Evolutionary conservation across 2,329 filamentous ascomycete genomes (phyloP).

Genomic region (Fusarium secorum): DNA sequence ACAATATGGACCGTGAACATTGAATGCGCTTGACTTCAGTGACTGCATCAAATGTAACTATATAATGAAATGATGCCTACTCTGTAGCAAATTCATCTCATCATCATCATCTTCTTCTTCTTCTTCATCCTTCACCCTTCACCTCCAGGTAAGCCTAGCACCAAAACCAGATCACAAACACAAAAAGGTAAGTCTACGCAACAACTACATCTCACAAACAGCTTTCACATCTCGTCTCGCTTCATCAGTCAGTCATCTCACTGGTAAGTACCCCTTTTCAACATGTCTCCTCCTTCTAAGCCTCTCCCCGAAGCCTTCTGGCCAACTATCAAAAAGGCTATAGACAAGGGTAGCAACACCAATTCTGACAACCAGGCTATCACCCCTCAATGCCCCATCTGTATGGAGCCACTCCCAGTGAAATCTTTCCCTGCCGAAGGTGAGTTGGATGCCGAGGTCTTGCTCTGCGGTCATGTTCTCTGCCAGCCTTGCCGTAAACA

Average conservation of each 20-base stretch:
- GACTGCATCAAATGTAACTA: not conserved
- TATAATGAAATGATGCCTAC: not conserved
- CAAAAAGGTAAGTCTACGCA: not conserved
- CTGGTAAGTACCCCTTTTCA: not conserved
- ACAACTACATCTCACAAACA: not conserved
- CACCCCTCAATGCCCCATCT: slow-evolving; percentile 27
- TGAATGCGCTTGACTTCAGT: not conserved
- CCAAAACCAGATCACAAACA: not conserved
- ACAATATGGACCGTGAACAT: not conserved
- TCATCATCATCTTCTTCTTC: not conserved
- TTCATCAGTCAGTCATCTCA: not conserved
- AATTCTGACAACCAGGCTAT: not conserved
- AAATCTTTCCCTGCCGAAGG: not conserved
- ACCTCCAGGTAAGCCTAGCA: not conserved
- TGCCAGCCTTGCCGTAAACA: slow-evolving; percentile 21
- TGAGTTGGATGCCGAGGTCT: not conserved
- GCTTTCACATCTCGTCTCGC: not conserved
- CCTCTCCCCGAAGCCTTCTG: not conserved
- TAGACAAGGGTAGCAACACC: not conserved
- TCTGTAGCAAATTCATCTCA: not conserved
- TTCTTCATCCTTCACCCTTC: not conserved
- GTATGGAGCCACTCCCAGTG: slow-evolving; percentile 13
- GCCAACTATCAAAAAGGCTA: slow-evolving; percentile 14
- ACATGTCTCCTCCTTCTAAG: not conserved
- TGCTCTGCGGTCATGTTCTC: slow-evolving; percentile 38